phyloP scores from a whole-genome alignment of 2,329 filamentous ascomycete species.

The Cadophora sp. region DNA sequence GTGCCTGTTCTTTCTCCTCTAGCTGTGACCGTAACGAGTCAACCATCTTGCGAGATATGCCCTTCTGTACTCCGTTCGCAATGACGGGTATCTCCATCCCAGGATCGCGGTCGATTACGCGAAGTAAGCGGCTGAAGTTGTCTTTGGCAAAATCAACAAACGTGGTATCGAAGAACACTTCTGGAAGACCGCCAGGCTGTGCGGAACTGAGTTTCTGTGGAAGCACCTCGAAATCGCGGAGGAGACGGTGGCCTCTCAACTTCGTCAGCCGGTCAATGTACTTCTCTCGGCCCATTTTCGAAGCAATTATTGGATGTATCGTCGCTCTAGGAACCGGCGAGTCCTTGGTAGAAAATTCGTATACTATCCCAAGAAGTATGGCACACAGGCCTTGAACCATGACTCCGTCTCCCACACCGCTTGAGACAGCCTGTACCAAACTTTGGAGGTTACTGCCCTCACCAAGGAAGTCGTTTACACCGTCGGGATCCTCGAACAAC shows the following conservation, averaged over 20 bases:
- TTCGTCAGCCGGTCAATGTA: conserved; percentile 84
- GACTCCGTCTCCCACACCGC: conserved; percentile 63
- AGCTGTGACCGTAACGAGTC: conserved; percentile 82
- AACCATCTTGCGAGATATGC: conserved; percentile 91
- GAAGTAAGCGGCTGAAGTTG: conserved; percentile 84
- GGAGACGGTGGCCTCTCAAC: conserved; percentile 76
- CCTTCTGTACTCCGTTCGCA: conserved; percentile 81
- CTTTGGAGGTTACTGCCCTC: conserved; percentile 94
- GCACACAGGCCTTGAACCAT: conserved; percentile 84
- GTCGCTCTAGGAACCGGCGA: conserved; percentile 85
- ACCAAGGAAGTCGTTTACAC: conserved; percentile 89
- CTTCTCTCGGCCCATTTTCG: conserved; percentile 81
- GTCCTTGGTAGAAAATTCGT: conserved; percentile 98
- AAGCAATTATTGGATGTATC: conserved; percentile 78
- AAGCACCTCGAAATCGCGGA: conserved; percentile 90
- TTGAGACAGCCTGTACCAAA: conserved; percentile 74
- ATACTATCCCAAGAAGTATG: conserved; percentile 84
- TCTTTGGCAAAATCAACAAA: conserved; percentile 97
- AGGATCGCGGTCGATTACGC: conserved; percentile 90
- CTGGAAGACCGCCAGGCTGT: conserved; percentile 65
- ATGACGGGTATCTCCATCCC: conserved; percentile 84
- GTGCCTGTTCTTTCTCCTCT: conserved; percentile 68
- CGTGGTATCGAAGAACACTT: conserved; percentile 83
- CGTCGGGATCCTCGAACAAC: conserved; percentile 91
- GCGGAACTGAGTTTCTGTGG: conserved; percentile 69